phyloP scores from a whole-genome alignment of 2,329 filamentous ascomycete genomes.

The Plenodomus biglobosus region DNA sequence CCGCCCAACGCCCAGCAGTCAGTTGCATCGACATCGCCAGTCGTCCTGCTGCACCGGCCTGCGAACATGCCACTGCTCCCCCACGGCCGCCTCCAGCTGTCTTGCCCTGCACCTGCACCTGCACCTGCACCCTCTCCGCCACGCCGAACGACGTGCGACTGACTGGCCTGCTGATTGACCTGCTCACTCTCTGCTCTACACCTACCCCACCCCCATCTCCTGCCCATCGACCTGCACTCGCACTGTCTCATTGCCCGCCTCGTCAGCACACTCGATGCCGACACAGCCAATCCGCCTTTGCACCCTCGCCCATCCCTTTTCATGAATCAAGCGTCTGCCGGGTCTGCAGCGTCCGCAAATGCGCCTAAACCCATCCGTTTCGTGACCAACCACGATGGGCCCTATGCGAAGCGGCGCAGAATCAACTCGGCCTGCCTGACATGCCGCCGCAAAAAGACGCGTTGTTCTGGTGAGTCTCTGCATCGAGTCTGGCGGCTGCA shows the following conservation, averaged over 20 bases:
- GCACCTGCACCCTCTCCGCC: conserved; percentile 15
- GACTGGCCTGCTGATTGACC: conserved; percentile 8
- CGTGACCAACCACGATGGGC: conserved; percentile 47
- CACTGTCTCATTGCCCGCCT: background rate
- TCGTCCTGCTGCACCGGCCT: conserved; percentile 7
- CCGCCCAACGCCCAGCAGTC: background rate
- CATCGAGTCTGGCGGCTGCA: background rate
- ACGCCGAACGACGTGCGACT: conserved; percentile 10
- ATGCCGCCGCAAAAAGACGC: conserved; percentile 54
- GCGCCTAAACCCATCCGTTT: conserved; percentile 46
- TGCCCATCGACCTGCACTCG: conserved; percentile 1
- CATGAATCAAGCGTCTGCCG: conserved; percentile 39
- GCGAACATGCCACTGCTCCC: conserved; percentile 25
- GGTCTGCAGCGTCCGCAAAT: conserved; percentile 32
- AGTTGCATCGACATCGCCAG: conserved; percentile 3
- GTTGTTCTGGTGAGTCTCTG: conserved; percentile 45
- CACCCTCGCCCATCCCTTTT: conserved; percentile 19
- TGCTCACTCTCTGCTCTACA: conserved; percentile 1
- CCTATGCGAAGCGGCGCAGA: conserved; percentile 46
- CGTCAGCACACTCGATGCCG: conserved; percentile 11
- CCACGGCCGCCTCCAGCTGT: conserved; percentile 12
- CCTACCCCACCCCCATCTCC: conserved; percentile 15
- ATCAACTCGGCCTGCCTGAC: conserved; percentile 51
- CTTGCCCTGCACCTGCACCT: too few relatives aligned
- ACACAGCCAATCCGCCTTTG: background rate